Conservation (phyloP, 2,329 filamentous ascomycete genomes). For the Fusarium chlamydosporum region DNA sequence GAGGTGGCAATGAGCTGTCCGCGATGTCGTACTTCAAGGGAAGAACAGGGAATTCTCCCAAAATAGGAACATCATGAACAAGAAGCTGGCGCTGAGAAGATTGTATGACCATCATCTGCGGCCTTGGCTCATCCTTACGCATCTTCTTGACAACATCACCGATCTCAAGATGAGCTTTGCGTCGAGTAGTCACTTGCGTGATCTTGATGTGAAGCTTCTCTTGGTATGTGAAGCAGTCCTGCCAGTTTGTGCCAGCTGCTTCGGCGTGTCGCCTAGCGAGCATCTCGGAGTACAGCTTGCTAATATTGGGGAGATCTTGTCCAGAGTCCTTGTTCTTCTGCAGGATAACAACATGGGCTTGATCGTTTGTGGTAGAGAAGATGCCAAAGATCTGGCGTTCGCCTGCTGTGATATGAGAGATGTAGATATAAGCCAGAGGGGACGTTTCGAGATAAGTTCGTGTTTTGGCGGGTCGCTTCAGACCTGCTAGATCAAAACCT, state of each 20-base stretch:
- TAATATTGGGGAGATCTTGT: conserved; percentile 90
- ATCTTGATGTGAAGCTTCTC: conserved; percentile 88
- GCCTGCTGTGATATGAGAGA: conserved; percentile 92
- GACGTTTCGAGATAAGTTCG: conserved; percentile 80
- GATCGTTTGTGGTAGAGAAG: conserved; percentile 84
- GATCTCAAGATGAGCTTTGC: conserved; percentile 90
- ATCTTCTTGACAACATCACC: conserved; percentile 91
- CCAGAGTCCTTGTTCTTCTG: conserved; percentile 82
- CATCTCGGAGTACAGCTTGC: conserved; percentile 87
- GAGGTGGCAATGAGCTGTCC: conserved; percentile 88
- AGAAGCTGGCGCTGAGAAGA: conserved; percentile 87
- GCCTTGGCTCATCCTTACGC: conserved; percentile 84
- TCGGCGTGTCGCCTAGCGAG: conserved; percentile 76
- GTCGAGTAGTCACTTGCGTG: conserved; percentile 87
- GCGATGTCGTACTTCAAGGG: conserved; percentile 84
- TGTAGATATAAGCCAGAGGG: conserved; percentile 85
- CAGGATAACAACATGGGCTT: conserved; percentile 90
- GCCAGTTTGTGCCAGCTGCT: conserved; percentile 77
- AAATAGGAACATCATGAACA: conserved; percentile 84
- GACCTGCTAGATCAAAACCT: conserved; percentile 86
- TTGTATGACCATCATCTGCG: conserved; percentile 89
- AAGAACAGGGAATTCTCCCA: conserved; percentile 88
- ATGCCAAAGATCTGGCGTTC: conserved; percentile 94
- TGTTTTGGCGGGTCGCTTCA: conserved; percentile 76
- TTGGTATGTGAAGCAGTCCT: conserved; percentile 88